Percentiles rank a stretch among this genome's conserved stretches.
phyloP scores from a whole-genome alignment of 1,139 yeast genomes.

The Candida tropicalis region DNA sequence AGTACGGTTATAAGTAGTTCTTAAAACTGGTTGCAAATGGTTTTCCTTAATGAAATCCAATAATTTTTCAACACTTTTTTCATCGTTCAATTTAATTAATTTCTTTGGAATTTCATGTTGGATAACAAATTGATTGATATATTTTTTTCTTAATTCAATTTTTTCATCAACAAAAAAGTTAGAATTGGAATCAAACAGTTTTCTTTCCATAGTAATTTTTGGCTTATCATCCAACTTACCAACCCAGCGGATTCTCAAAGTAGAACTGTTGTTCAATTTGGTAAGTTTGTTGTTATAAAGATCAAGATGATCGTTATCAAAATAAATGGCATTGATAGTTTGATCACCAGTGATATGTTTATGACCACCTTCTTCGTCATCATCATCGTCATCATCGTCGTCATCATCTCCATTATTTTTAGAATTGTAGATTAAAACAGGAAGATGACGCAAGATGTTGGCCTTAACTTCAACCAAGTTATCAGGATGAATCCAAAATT shows the following conservation, averaged over 20 bases:
- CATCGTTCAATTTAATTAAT: constrained; percentile 27
- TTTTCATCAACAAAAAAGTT: constrained; percentile 59
- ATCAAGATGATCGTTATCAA: constrained; percentile 82
- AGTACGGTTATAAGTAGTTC: constrained; percentile 87
- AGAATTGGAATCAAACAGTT: constrained; percentile 61
- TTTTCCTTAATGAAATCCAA: constrained; percentile 64
- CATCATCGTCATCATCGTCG: constrained; percentile 40
- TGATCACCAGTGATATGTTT: constrained; percentile 53
- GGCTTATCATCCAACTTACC: constrained; percentile 79
- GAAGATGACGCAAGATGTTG: constrained; percentile 87
- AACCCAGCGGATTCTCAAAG: constrained; percentile 88
- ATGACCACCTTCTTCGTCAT: constrained; percentile 27
- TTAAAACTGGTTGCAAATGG: constrained; percentile 78
- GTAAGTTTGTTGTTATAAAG: constrained; percentile 83
- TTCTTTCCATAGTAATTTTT: constrained; percentile 79
- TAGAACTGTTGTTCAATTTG: constrained; percentile 67
- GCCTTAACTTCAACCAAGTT: constrained; percentile 97
- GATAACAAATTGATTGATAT: constrained; percentile 32
- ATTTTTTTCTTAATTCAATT: constrained; percentile 74
- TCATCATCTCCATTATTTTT: constrained; percentile 40
- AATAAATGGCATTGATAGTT: constrained; percentile 80
- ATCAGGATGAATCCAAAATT: constrained; percentile 96
- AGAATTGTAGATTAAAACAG: constrained; percentile 77
- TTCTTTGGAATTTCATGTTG: constrained; percentile 35
- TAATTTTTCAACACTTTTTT: constrained; percentile 42